phyloP scores from a whole-genome alignment of 2,329 filamentous ascomycete genomes.

The Diaporthe citri region DNA sequence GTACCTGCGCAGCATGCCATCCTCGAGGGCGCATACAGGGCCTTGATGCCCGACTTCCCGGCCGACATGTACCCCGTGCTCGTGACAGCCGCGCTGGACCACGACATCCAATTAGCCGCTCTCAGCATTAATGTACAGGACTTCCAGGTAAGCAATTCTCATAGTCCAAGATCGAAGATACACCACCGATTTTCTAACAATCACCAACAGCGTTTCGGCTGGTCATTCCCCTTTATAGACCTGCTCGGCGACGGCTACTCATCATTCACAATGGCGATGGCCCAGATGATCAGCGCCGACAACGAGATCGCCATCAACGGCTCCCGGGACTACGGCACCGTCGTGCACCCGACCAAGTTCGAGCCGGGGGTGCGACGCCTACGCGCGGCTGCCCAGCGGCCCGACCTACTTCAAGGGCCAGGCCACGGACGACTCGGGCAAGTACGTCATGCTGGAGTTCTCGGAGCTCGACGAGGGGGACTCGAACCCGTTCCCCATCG shows the following conservation, averaged over 20 bases:
- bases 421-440: slow-evolving; percentile 42
- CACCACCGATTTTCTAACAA: slow-evolving; percentile 35
- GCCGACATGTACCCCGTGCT: slow-evolving; percentile 66
- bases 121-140: slow-evolving; percentile 57
- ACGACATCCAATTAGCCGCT: slow-evolving; percentile 60
- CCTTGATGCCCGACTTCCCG: slow-evolving; percentile 62
- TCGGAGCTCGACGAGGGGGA: slow-evolving; percentile 30
- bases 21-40: slow-evolving; percentile 60
- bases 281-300: slow-evolving; percentile 59
- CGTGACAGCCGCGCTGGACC: slow-evolving; percentile 62
- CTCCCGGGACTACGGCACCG: slow-evolving; percentile 60
- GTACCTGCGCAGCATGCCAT: slow-evolving; percentile 64
- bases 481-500: slow-evolving; percentile 52
- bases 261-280: slow-evolving; percentile 63
- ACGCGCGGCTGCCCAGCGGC: slow-evolving; percentile 48
- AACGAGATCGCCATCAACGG: slow-evolving; percentile 59
- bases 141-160: slow-evolving; percentile 57
- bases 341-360: slow-evolving; percentile 56
- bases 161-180: background rate
- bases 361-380: slow-evolving; percentile 63
- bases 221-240: slow-evolving; percentile 69
- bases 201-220: slow-evolving; percentile 57
- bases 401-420: slow-evolving; percentile 44
- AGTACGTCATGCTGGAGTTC: slow-evolving; percentile 50
- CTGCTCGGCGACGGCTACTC: slow-evolving; percentile 62